Percentiles rank a stretch among this genome's conserved stretches.
phyloP scores from a whole-genome alignment of 2,329 filamentous ascomycete genomes.

The Fusarium ambrosium region DNA sequence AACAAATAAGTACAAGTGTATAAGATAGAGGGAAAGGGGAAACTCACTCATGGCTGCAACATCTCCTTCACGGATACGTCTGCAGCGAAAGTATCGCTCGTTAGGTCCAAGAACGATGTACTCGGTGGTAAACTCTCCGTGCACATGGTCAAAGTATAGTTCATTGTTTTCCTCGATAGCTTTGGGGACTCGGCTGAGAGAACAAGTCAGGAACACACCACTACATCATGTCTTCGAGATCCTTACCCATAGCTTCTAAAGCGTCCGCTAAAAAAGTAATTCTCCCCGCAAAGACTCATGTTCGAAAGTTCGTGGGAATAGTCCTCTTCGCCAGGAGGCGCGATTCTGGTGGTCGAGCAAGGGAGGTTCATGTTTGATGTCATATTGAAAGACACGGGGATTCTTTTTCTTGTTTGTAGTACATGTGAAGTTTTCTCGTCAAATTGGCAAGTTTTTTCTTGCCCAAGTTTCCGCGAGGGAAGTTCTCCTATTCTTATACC shows the following conservation, averaged over 20 bases:
- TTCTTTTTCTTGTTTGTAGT: not conserved
- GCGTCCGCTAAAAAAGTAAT: slow-evolving; percentile 42
- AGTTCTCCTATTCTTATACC: not conserved
- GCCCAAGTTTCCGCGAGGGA: not conserved
- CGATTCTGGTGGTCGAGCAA: slow-evolving; percentile 4
- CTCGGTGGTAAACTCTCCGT: slow-evolving; percentile 10
- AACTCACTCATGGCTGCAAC: slow-evolving; percentile 35
- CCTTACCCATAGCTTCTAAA: slow-evolving; percentile 36
- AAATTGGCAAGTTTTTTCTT: not conserved
- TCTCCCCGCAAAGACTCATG: slow-evolving; percentile 35
- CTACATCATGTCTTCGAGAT: not conserved
- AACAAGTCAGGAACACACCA: not conserved
- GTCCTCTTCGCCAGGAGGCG: slow-evolving; percentile 8
- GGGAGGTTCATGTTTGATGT: slow-evolving; percentile 6
- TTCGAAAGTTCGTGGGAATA: slow-evolving; percentile 28
- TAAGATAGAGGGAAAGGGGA: no score
- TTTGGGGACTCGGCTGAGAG: slow-evolving; percentile 14
- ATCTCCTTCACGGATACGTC: slow-evolving; percentile 23
- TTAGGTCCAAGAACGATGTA: slow-evolving; percentile 41
- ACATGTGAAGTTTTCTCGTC: not conserved
- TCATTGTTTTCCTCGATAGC: not conserved
- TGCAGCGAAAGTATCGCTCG: slow-evolving; percentile 40
- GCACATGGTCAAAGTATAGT: slow-evolving; percentile 21
- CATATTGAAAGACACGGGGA: not conserved
- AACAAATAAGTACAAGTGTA: not conserved